These are phyloP conservation scores for Lojkania enalia DNA, from an alignment of 2,329 filamentous ascomycete genomes.

Conservation along the genomic window DNA sequence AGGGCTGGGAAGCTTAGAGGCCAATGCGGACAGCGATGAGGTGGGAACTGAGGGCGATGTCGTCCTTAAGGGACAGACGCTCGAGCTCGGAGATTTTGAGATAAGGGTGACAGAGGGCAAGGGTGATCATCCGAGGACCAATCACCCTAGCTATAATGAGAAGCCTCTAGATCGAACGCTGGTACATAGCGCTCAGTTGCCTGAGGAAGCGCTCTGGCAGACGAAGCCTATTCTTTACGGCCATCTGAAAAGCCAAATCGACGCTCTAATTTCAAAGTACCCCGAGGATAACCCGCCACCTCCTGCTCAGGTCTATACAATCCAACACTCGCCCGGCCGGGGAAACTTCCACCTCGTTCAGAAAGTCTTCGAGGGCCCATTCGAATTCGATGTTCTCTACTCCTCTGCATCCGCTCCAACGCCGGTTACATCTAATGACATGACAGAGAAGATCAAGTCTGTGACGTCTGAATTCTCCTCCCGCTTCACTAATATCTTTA, in stretches of 20 bases:
- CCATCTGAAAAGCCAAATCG: slow-evolving; percentile 66
- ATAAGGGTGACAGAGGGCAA: slow-evolving; percentile 75
- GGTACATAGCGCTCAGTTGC: slow-evolving; percentile 70
- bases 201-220: slow-evolving; percentile 78
- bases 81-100: slow-evolving; percentile 76
- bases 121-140: slow-evolving; percentile 59
- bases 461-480: slow-evolving; percentile 71
- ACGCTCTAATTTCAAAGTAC: slow-evolving; percentile 61
- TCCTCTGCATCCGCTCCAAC: slow-evolving; percentile 71
- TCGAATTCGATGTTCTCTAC: slow-evolving; percentile 91
- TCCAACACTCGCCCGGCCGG: slow-evolving; percentile 66
- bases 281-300: slow-evolving; percentile 69
- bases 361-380: slow-evolving; percentile 86
- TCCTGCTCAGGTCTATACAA: slow-evolving; percentile 81
- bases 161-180: slow-evolving; percentile 77
- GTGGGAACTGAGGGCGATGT: slow-evolving; percentile 65
- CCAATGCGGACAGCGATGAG: slow-evolving; percentile 49
- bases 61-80: slow-evolving; percentile 69
- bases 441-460: slow-evolving; percentile 70
- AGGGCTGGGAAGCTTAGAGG: slow-evolving; percentile 68
- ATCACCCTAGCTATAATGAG: slow-evolving; percentile 66
- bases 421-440: slow-evolving; percentile 60
- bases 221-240: slow-evolving; percentile 69
- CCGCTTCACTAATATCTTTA: slow-evolving; percentile 73
- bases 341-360: slow-evolving; percentile 89